Base-by-base conservation (phyloP, 495 filamentous ascomycete genomes). In the Penicillium cinerascens region DNA sequence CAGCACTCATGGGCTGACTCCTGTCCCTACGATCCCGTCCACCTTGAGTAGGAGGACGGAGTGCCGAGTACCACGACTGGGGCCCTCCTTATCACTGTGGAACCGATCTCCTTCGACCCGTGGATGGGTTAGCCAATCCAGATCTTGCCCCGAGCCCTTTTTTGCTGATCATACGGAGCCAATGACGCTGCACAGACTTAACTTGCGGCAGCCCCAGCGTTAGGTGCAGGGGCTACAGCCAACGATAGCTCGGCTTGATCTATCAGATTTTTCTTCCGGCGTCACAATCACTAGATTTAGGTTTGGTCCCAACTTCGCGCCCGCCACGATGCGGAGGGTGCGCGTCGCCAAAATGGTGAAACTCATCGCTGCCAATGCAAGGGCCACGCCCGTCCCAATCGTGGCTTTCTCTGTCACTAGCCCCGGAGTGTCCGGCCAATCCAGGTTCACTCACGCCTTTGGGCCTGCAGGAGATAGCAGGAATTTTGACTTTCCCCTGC, bases 211-310 rank as follows among this genome's bases (percentile, higher is more conserved):
- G 49, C 35, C 54, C 58, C 57, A 52, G 53, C 47, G 44, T 55
- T 54, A 48, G 53, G 59, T 26, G 62, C 64, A 69, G 55, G 55
- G 62, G 43, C 64, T 53, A 53, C 35, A 43, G 47, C 56, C 53
- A 61, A 58, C 62, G 61, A 72, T 52, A 61, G 56, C 65, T 68
- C 67, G 61, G 53, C 60, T 55, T 65, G 69, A 72, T 64, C 60
- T 57, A 67, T 72, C 67, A 57, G 56, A 59, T 62, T 51, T 45
- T 50, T 54, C 40, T 51, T 35, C 16, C 44, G 49, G 39, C 35
- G 52, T 54, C 51, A 49, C 49, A 54, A 39, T 36, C 33, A 3
- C 29, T 44, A 3, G 29, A 11, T 48, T 48, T 36, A 35, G 33
- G 46, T 53, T 47, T 33, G 4, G 22, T 46, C 17, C 50, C 46